Percentiles rank a stretch among this genome's conserved stretches.
These are phyloP conservation scores for Nothophoma quercina DNA, from an alignment of 2,329 filamentous ascomycete genomes.

Conservation along the genomic window DNA sequence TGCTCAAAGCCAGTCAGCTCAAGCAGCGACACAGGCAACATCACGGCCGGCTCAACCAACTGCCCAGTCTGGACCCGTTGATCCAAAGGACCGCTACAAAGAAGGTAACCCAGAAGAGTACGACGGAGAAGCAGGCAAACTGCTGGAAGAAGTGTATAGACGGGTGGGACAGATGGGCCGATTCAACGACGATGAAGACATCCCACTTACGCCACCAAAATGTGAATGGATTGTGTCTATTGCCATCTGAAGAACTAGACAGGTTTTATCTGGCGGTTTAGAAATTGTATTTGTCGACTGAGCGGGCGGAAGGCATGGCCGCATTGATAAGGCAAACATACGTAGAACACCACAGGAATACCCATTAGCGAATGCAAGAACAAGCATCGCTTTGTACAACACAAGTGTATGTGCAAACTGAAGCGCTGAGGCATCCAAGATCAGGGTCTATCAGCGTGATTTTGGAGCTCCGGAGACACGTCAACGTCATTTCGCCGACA, in stretches of 20 bases:
- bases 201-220: constrained; percentile 81
- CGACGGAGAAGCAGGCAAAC: constrained; percentile 62
- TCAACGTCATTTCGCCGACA: constrained; percentile 2
- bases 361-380: not conserved
- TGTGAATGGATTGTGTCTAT: constrained; percentile 68
- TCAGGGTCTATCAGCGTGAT: not conserved
- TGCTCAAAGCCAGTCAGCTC: constrained; percentile 16
- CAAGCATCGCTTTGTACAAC: not conserved
- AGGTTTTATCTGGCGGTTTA: not conserved
- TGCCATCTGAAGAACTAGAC: not conserved
- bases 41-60: constrained; percentile 17
- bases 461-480: not conserved
- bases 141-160: constrained; percentile 67
- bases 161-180: constrained; percentile 69
- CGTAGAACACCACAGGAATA: not conserved
- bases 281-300: no score
- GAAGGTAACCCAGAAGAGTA: constrained; percentile 67
- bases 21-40: constrained; percentile 49
- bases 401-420: not conserved
- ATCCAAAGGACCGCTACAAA: constrained; percentile 60
- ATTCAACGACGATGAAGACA: constrained; percentile 73
- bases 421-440: not conserved
- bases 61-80: constrained; percentile 31
- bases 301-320: not conserved
- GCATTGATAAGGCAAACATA: not conserved